Conservation (phyloP, 495 filamentous ascomycete genomes). For the Letharia lupina region DNA sequence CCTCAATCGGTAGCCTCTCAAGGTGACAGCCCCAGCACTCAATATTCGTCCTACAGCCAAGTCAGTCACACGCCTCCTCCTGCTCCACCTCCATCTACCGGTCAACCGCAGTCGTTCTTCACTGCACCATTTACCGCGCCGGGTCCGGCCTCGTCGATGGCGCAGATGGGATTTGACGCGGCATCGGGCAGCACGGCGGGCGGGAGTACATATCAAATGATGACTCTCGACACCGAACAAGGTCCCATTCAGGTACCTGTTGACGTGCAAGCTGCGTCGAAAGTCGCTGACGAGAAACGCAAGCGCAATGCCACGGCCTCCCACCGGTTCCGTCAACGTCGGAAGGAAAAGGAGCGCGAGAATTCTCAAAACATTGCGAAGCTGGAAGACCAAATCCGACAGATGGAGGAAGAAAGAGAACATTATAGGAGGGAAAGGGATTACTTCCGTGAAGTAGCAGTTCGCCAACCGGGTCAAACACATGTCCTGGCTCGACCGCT, state of each 20-base stretch:
- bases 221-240: constrained; percentile 31
- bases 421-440: constrained; percentile 54
- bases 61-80: constrained; percentile 34
- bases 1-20: constrained; percentile 35
- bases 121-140: constrained; percentile 29
- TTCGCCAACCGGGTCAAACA: constrained; percentile 41
- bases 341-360: constrained; percentile 83
- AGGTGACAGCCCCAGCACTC: constrained; percentile 48
- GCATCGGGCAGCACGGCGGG: constrained; percentile 24
- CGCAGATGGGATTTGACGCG: constrained; percentile 23
- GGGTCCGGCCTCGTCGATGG: constrained; percentile 22
- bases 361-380: constrained; percentile 49
- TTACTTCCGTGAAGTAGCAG: constrained; percentile 56
- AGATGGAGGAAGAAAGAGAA: constrained; percentile 45
- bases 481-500: constrained; percentile 37
- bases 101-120: constrained; percentile 29
- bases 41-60: constrained; percentile 43
- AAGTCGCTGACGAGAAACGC: constrained; percentile 80
- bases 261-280: constrained; percentile 72
- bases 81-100: constrained; percentile 16
- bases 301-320: constrained; percentile 92
- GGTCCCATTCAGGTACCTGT: constrained; percentile 55
- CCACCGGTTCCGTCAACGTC: constrained; percentile 74
- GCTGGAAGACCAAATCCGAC: constrained; percentile 51
- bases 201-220: constrained; percentile 26